Percentiles rank a stretch among this genome's conserved stretches.
Conservation (phyloP, 2,329 filamentous ascomycete species). For the Trichoderma breve region DNA sequence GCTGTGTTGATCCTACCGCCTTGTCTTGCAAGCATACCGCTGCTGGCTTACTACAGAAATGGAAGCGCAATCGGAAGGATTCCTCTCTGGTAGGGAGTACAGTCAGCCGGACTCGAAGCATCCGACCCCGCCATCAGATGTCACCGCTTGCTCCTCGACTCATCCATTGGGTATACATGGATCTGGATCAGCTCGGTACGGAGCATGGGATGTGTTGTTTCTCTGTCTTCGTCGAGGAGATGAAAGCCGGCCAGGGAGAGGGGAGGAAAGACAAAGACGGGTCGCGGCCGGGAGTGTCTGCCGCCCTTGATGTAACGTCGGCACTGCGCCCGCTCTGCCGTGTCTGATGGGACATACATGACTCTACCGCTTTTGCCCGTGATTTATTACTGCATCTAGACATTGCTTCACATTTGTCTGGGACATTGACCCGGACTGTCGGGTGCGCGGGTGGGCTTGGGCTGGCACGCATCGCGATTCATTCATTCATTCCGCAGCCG, state of each 20-base stretch:
- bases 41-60: not conserved
- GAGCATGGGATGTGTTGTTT: not conserved
- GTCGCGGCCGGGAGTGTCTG: not conserved
- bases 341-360: not conserved
- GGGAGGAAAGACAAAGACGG: not conserved
- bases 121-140: not conserved
- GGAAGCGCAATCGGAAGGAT: not conserved
- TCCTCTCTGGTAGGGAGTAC: not conserved
- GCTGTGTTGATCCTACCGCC: not conserved
- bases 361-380: not conserved
- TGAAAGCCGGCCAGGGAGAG: not conserved
- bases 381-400: not conserved
- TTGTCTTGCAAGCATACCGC: not conserved
- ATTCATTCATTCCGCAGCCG: not conserved
- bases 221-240: not conserved
- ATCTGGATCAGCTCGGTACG: not conserved
- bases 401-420: not conserved
- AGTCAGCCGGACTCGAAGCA: not conserved
- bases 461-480: not conserved
- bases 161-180: not conserved
- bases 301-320: constrained; percentile 7
- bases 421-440: not conserved
- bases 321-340: not conserved
- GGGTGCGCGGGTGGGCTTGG: not conserved
- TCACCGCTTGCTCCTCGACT: not conserved